Evolutionary conservation across 352 stramenopile genomes (phyloP), one percentile per base, ranked within the genome.

Genomic region (Lagenidium sp.): DNA sequence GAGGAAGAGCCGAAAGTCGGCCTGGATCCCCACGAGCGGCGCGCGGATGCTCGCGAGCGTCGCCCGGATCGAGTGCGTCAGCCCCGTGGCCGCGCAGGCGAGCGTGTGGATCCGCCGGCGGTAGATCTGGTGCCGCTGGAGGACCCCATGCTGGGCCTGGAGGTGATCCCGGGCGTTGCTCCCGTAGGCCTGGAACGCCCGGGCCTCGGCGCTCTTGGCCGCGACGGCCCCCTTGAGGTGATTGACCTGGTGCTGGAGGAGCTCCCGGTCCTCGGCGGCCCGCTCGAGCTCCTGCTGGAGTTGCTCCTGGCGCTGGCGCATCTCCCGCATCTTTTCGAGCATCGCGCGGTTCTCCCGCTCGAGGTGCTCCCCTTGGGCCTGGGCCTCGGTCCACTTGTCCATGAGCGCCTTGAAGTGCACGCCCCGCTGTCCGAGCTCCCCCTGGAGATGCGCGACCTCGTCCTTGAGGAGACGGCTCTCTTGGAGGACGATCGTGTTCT

Each of bases 211-310:
- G 8, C 57, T 53, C 52, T 86, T 89, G 11, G 77, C 77, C 0
- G 77, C 75, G 20, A 86, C 77, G 0, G 71, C 63, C 0, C 73
- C 77, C 58, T 89, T 89, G 5, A 89, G 45, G 24, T 82, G 70
- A 41, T 85, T 82, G 15, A 73, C 54, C 30, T 84, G 70, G 43
- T 80, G 68, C 50, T 86, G 75, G 23, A 89, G 56, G 11, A 47
- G 44, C 35, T 83, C 71, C n/a, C 71, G 60, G 40, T 86, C 77
- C 41, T 89, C 71, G 22, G 55, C 44, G 0, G 68, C 29, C 6
- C 65, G 62, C 37, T 75, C 63, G 8, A 82, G 43, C 24, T 79
- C 68, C 13, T 45, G 28, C 15, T 62, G 60, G 25, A 65, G 38
- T 3, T 58, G 32, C 39, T 80, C 71, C 41, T 60, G 53, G 22